phyloP scores from a whole-genome alignment of 768 basidiomycete species.

The Lentinula sp. region DNA sequence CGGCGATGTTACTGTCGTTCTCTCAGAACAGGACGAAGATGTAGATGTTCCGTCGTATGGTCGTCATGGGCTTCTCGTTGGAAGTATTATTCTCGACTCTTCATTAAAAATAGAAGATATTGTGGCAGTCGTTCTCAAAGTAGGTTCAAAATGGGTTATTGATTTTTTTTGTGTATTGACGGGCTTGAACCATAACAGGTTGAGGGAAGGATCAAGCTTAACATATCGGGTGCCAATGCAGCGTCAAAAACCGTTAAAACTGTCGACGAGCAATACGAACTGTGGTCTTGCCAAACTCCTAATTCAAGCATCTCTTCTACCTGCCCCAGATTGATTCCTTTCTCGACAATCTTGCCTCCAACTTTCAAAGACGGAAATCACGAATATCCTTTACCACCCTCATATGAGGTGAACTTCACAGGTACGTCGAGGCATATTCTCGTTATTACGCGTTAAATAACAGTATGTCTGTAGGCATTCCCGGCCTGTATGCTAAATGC shows the following conservation, averaged over 20 bases:
- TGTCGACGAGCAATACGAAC: not conserved
- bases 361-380: slow-evolving; percentile 4
- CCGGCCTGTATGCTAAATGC: slow-evolving; percentile 4
- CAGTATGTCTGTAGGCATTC: not conserved
- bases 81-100: not conserved
- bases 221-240: not conserved
- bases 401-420: slow-evolving; percentile 6
- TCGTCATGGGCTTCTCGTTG: not conserved
- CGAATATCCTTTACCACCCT: slow-evolving; percentile 4
- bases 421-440: not conserved
- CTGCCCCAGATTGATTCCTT: slow-evolving; percentile 1
- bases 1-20: not conserved
- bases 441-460: not conserved
- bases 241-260: not conserved
- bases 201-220: slow-evolving; percentile 3
- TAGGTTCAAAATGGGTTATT: not conserved
- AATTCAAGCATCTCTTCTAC: not conserved
- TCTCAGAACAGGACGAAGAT: slow-evolving; percentile 3
- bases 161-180: not conserved
- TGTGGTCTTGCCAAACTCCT: not conserved
- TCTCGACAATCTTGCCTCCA: slow-evolving; percentile 1
- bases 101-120: not conserved
- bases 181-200: not conserved
- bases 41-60: slow-evolving; percentile 1
- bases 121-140: not conserved